phyloP scores from a whole-genome alignment of 768 basidiomycete genomes.

The Boletellus ananiceps region DNA sequence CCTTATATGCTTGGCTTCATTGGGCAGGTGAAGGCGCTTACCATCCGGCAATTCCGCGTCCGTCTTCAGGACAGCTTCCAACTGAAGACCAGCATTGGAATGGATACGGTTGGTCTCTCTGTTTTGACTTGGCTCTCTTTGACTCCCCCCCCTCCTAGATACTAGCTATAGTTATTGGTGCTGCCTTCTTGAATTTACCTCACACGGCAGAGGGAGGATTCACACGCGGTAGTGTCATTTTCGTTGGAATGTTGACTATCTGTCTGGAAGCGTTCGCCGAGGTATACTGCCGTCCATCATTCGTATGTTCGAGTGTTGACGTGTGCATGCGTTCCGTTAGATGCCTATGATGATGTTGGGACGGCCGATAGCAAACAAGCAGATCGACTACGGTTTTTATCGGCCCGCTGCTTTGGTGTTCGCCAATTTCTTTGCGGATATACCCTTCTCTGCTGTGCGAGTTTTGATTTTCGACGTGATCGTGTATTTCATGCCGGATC shows the following conservation, averaged over 20 bases:
- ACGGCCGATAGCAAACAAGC: conserved; percentile 69
- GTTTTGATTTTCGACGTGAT: conserved; percentile 59
- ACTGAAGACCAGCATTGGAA: conserved; percentile 61
- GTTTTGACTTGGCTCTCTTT: not conserved
- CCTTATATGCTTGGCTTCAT: conserved; percentile 80
- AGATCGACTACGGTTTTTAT: conserved; percentile 62
- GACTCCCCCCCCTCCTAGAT: conserved; percentile 3
- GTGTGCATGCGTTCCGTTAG: conserved; percentile 24
- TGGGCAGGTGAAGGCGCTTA: conserved; percentile 68
- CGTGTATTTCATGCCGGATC: conserved; percentile 63
- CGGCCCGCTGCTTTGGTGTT: conserved; percentile 60
- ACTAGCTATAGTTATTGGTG: conserved; percentile 59
- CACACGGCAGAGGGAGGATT: conserved; percentile 76
- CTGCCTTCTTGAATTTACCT: conserved; percentile 70
- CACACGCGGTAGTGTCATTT: conserved; percentile 81
- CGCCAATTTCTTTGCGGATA: conserved; percentile 63
- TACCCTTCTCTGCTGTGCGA: conserved; percentile 61
- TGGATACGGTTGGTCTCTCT: conserved; percentile 50
- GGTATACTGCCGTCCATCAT: conserved; percentile 32
- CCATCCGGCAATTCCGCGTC: conserved; percentile 68
- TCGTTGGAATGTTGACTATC: conserved; percentile 61
- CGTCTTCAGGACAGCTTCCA: conserved; percentile 76
- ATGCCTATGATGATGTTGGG: conserved; percentile 78
- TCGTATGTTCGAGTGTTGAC: not conserved
- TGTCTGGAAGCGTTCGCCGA: conserved; percentile 72